Conservation (phyloP, 2,329 filamentous ascomycete genomes). For the Aotearoamyces nothofagi region DNA sequence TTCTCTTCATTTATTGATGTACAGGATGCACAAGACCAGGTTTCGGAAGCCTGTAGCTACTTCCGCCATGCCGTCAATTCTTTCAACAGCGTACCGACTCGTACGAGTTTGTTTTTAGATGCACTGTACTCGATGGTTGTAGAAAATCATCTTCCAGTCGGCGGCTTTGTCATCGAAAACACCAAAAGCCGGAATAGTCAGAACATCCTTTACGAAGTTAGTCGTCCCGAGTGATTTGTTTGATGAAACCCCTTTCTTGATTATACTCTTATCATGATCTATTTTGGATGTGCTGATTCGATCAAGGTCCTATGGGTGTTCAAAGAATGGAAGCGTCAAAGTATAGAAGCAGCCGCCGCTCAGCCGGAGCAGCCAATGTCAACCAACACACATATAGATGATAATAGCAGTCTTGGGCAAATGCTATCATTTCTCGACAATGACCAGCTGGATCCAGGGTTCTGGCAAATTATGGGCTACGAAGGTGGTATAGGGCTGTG, state of each 20-base stretch:
- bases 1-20: too few species aligned
- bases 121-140: neutral
- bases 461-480: too few species aligned
- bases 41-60: too few species aligned
- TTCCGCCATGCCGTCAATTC: neutral
- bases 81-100: neutral
- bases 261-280: neutral
- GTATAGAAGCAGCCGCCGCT: neutral
- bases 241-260: neutral
- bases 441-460: too few species aligned
- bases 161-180: slow-evolving; percentile 1
- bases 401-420: too few species aligned
- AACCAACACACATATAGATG: too few species aligned
- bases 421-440: too few species aligned
- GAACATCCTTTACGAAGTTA: slow-evolving; percentile 2
- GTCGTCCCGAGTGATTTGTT: neutral
- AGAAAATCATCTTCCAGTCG: slow-evolving; percentile 1
- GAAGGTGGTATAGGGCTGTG: too few species aligned
- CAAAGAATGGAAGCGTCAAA: neutral
- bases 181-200: neutral
- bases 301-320: slow-evolving; percentile 1
- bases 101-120: neutral
- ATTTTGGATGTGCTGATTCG: neutral
- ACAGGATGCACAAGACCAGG: too few species aligned
- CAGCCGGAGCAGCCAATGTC: too few species aligned